Percentiles rank a stretch among this genome's conserved stretches.
Evolutionary conservation across 2,329 filamentous ascomycete species (phyloP).

Genomic region (Paradendryphiella salina): DNA sequence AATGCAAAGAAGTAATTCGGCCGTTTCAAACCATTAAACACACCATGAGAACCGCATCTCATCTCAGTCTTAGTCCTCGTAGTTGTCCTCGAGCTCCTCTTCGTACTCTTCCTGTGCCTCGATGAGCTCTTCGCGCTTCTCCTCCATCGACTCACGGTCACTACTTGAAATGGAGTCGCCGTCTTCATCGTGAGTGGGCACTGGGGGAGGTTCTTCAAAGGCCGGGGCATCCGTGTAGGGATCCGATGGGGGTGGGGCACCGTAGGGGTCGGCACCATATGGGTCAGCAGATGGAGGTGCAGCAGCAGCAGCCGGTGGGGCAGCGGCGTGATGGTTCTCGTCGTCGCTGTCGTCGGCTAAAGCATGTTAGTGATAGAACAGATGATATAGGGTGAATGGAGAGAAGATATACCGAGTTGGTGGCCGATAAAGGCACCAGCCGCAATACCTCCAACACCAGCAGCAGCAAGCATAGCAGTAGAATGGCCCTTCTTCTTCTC

Average conservation of each 20-base stretch:
- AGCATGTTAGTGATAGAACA: constrained; percentile 11
- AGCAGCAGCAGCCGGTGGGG: constrained; percentile 24
- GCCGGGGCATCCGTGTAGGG: constrained; percentile 22
- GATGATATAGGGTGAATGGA: neutral
- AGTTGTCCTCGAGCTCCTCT: constrained; percentile 50
- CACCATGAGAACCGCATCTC: neutral
- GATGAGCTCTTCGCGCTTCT: constrained; percentile 58
- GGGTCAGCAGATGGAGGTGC: constrained; percentile 22
- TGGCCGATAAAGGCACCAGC: constrained; percentile 62
- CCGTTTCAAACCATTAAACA: no score
- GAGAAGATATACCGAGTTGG: constrained; percentile 55
- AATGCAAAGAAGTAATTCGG: neutral
- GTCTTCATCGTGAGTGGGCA: constrained; percentile 50
- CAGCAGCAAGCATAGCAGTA: constrained; percentile 58
- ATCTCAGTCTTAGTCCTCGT: constrained; percentile 23
- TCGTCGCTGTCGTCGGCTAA: constrained; percentile 36
- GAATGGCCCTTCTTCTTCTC: constrained; percentile 48
- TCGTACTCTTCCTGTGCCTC: constrained; percentile 58
- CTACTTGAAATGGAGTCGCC: constrained; percentile 46
- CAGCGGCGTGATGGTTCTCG: constrained; percentile 31
- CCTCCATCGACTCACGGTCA: constrained; percentile 50
- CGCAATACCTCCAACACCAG: constrained; percentile 62
- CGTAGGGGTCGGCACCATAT: constrained; percentile 21
- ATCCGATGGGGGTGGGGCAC: constrained; percentile 14
- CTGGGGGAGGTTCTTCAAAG: constrained; percentile 36